Evolutionary conservation across 169 alveolate genomes (phyloP).

Genomic region (Cryptosporidium andersoni): DNA sequence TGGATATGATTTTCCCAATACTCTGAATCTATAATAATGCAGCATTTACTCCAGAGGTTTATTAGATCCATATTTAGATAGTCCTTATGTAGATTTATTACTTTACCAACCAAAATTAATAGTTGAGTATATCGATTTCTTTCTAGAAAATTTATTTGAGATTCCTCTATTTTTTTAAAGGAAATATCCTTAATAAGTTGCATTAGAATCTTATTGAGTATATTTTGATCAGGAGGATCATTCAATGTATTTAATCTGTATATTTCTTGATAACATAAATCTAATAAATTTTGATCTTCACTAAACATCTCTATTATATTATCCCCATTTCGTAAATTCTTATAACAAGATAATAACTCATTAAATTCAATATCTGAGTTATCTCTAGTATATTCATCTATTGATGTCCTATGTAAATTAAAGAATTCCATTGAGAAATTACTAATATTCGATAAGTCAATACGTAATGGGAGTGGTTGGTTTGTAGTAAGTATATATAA

Average conservation of each 20-base stretch:
- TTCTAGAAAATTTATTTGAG: background rate
- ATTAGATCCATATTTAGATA: background rate
- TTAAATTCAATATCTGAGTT: conserved; percentile 16
- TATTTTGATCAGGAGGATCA: background rate
- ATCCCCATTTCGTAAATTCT: conserved; percentile 19
- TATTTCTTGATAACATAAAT: background rate
- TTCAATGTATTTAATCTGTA: background rate
- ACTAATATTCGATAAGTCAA: conserved; percentile 21
- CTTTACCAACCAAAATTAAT: background rate
- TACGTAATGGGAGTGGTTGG: conserved; percentile 43
- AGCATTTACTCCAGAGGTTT: conserved; percentile 54
- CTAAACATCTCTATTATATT: background rate
- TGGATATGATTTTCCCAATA: conserved; percentile 19
- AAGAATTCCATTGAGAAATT: background rate
- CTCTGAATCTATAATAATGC: conserved; percentile 26
- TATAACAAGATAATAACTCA: conserved; percentile 16
- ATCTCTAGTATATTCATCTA: background rate
- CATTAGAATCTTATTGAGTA: background rate
- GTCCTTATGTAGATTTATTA: background rate
- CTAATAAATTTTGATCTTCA: background rate
- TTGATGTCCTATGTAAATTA: background rate
- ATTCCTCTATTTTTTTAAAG: background rate
- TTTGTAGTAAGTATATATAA: conserved; percentile 40
- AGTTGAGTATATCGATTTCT: conserved; percentile 9
- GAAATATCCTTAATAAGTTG: background rate